phyloP scores from a whole-genome alignment of 805 yeast species.

The Ogataea paradorogensis region DNA sequence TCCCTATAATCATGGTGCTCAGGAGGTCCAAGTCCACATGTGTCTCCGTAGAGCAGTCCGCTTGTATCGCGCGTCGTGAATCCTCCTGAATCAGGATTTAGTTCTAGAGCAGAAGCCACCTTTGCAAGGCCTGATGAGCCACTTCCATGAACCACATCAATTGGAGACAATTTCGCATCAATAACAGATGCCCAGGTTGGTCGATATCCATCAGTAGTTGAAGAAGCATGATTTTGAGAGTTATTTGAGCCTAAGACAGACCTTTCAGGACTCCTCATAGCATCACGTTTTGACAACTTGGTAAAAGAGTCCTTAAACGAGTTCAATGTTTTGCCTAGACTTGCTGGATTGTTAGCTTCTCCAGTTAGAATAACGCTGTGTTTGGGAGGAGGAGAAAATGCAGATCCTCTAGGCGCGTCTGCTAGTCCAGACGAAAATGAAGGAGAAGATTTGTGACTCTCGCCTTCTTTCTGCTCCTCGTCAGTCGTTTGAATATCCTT shows the following conservation, averaged over 20 bases:
- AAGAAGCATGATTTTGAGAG: background rate
- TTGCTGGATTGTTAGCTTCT: background rate
- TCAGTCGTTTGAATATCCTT: slow-evolving; percentile 6
- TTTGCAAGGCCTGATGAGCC: slow-evolving; percentile 13
- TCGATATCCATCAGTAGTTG: background rate
- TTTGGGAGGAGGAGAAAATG: background rate
- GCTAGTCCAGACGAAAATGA: background rate
- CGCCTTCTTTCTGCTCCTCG: background rate
- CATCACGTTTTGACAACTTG: background rate
- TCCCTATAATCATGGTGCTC: background rate
- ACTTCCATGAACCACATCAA: slow-evolving; percentile 16
- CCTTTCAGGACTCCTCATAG: background rate
- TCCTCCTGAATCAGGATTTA: background rate
- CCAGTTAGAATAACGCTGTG: background rate
- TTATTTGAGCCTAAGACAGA: background rate
- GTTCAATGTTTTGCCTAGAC: background rate
- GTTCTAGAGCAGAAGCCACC: background rate
- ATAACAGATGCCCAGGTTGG: slow-evolving; percentile 13
- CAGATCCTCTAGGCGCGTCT: background rate
- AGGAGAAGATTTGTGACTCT: background rate
- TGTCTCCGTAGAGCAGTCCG: slow-evolving; percentile 2
- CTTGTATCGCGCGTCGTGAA: slow-evolving; percentile 1
- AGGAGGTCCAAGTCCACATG: background rate
- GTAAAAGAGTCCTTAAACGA: slow-evolving; percentile 2
- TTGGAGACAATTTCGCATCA: slow-evolving; percentile 20